Evolutionary conservation across 257 asterid species (phyloP).

Genomic region (Solanum lignicaule): DNA sequence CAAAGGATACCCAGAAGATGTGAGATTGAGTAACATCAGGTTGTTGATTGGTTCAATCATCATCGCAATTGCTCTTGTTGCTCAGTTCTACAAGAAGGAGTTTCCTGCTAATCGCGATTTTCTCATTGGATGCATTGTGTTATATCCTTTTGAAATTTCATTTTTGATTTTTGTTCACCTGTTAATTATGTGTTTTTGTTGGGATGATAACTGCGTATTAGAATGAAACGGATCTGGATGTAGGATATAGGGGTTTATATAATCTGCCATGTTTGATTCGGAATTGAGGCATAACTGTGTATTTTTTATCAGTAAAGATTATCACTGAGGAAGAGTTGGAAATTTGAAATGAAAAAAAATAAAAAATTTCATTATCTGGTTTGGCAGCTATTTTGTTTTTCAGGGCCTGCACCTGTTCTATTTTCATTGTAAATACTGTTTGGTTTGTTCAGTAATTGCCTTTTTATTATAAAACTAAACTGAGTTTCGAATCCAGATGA

Average conservation of each 20-base stretch:
- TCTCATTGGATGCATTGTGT: conserved; percentile 70
- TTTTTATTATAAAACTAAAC: background rate
- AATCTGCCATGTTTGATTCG: background rate
- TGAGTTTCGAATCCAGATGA: background rate
- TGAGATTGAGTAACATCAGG: conserved; percentile 72
- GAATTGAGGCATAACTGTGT: background rate
- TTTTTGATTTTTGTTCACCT: background rate
- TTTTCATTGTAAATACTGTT: background rate
- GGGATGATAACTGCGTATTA: background rate
- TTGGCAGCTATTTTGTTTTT: background rate
- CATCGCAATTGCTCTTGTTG: conserved; percentile 68
- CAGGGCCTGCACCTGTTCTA: background rate
- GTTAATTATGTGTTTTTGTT: background rate
- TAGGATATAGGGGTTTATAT: background rate
- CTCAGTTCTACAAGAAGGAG: conserved; percentile 92
- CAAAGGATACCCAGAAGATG: conserved; percentile 79
- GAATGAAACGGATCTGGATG: background rate
- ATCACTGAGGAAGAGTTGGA: background rate
- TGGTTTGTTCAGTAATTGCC: background rate
- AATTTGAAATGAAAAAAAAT: background rate
- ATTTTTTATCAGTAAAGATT: background rate
- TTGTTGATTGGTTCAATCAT: conserved; percentile 60
- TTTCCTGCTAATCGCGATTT: conserved; percentile 78
- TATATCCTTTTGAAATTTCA: conserved; percentile 60
- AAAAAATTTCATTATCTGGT: background rate